Base-by-base conservation (phyloP, 1,284 basidiomycete species). In the Omphalotus olearius region DNA sequence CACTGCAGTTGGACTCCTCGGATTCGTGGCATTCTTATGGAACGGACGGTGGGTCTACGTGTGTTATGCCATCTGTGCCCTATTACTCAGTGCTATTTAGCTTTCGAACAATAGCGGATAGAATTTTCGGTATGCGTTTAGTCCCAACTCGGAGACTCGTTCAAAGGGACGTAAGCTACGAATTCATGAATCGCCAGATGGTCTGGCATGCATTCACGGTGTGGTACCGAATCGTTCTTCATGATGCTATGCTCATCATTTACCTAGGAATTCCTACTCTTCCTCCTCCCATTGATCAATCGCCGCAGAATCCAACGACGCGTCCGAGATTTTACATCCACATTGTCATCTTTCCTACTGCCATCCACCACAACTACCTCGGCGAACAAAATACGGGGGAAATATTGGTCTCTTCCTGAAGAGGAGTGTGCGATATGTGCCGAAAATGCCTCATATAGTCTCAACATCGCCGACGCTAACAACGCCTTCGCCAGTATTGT, bases 201-300 rank as follows among this genome's bases (percentile, higher is more conserved):
- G 96, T 99, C 49, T 99, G 97, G 97, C 91, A 96, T 65, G 91
- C 93, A 1, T 96, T 99, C 67, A 99, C 96, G 1, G 93, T 94
- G 65, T 23, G 23, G 3, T 23, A 5, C 5, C 23, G 23, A 23
- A 23, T 5, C 5, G 23, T 23, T 3, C 5, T 23, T 2, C 23
- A 23, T 57, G 88, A 70, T 5, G 10, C 26, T 25, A 16, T 23
- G 1, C 17, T 26, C 20, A 52, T 10, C 41, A 25, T 23, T 46
- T 40, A 25, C n/a, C 10, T 61, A 97, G 94, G 96, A 99, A 78
- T 98, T 99, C 69, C 74, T 98, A 23, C 74, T 99, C 40, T 98
- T 98, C 71, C 70, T 95, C 5, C 74, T 99, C 2, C 97, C 97
- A 0, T 78, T 98, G 33, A 72, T 98, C 58, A 85, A 83, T 58